These are phyloP conservation scores for Acacia concinna DNA, from an alignment of 331 rosid species.

Conservation along the genomic window DNA sequence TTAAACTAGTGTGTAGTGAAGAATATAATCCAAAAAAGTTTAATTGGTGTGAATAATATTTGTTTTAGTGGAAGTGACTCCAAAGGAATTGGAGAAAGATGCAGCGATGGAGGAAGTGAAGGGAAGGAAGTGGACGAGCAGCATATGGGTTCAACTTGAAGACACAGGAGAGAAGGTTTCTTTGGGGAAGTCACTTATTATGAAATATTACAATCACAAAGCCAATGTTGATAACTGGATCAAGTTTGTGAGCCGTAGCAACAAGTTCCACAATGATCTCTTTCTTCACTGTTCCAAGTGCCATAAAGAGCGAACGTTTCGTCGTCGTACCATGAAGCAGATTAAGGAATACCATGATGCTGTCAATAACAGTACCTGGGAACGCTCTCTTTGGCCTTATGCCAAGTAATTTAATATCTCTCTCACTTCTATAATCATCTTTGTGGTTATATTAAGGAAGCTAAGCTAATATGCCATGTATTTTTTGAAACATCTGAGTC, in stretches of 20 bases:
- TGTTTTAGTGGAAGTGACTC: constrained; percentile 39
- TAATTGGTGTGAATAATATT: no score
- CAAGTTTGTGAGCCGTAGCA: not conserved
- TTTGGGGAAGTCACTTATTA: not conserved
- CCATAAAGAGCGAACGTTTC: not conserved
- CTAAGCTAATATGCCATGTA: no score
- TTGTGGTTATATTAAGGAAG: not conserved
- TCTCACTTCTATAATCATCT: not conserved
- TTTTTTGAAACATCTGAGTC: no score
- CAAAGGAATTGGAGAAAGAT: constrained; percentile 50
- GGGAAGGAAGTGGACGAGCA: constrained; percentile 38
- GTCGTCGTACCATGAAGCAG: not conserved
- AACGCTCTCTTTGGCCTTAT: constrained; percentile 41
- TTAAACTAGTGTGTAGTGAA: no score
- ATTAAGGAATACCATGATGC: constrained; percentile 1
- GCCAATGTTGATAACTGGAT: not conserved
- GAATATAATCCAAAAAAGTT: no score
- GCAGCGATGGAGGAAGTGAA: constrained; percentile 10
- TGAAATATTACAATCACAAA: not conserved
- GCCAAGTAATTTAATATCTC: constrained; percentile 37
- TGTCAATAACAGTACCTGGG: not conserved
- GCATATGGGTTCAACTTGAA: constrained; percentile 1
- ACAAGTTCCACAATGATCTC: not conserved
- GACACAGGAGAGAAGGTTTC: not conserved
- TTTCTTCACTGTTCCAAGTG: not conserved